These are phyloP conservation scores for Apodospora peruviana DNA, from an alignment of 495 filamentous ascomycete genomes.

Conservation along the genomic window DNA sequence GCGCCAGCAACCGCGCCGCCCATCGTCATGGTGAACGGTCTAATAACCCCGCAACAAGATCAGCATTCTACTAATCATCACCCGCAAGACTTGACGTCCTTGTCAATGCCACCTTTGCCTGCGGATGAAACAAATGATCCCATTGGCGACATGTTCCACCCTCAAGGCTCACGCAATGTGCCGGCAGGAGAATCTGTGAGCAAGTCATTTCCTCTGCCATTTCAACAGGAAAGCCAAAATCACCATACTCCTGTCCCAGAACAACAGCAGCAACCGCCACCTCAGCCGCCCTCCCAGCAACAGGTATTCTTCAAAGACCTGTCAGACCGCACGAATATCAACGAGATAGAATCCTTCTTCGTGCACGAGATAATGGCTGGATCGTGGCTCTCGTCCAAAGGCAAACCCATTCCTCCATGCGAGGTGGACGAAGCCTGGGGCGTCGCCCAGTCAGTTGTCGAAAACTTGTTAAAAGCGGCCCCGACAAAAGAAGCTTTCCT, in stretches of 20 bases:
- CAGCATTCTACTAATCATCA: no score
- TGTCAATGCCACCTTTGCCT: not conserved
- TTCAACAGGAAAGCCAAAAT: not conserved
- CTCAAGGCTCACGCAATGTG: no score
- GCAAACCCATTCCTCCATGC: slow-evolving; percentile 27
- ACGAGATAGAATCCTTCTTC: slow-evolving; percentile 42
- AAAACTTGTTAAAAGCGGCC: slow-evolving; percentile 36
- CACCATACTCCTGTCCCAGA: not conserved
- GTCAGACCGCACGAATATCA: slow-evolving; percentile 41
- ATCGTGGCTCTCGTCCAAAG: slow-evolving; percentile 37
- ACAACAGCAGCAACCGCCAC: not conserved
- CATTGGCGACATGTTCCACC: no score
- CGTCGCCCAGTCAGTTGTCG: slow-evolving; percentile 38
- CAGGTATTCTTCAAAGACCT: slow-evolving; percentile 19
- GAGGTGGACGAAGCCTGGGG: slow-evolving; percentile 43
- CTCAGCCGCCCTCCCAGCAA: not conserved
- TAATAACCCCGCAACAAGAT: slow-evolving; percentile 20
- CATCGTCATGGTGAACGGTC: slow-evolving; percentile 63
- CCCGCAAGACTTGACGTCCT: not conserved
- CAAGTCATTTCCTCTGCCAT: not conserved
- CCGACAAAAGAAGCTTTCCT: slow-evolving; percentile 43
- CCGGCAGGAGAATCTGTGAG: no score
- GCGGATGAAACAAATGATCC: no score
- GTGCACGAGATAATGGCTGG: slow-evolving; percentile 34
- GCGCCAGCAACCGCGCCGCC: slow-evolving; percentile 16